Percentiles rank a stretch among this genome's conserved stretches.
Evolutionary conservation across 305 asterid species (phyloP).

Genomic region (Rubia tinctorum): DNA sequence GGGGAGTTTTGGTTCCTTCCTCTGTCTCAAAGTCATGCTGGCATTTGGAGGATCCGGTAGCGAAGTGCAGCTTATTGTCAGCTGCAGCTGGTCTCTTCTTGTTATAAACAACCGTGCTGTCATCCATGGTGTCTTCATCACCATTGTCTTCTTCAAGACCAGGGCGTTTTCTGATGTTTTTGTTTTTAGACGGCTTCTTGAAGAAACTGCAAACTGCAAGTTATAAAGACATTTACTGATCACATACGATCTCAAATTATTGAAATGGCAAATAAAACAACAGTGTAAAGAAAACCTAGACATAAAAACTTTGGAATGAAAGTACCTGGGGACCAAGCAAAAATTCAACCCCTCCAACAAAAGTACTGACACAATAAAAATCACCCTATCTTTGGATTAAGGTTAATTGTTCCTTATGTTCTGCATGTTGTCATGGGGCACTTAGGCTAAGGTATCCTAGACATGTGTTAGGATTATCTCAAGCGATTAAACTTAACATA

Average conservation of each 20-base stretch:
- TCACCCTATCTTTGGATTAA: too few relatives aligned
- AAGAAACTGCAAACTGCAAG: constrained; percentile 83
- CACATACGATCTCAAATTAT: not conserved
- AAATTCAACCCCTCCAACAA: not conserved
- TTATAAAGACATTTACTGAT: constrained; percentile 19
- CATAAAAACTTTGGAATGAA: not conserved
- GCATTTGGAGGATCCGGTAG: constrained; percentile 54
- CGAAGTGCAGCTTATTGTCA: constrained; percentile 63
- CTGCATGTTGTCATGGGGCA: too few relatives aligned
- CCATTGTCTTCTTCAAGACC: constrained; percentile 51
- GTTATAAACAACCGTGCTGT: constrained; percentile 38
- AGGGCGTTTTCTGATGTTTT: constrained; percentile 77
- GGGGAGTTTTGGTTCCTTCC: constrained; percentile 39
- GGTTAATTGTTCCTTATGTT: too few relatives aligned
- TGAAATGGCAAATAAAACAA: not conserved
- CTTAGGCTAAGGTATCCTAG: too few relatives aligned
- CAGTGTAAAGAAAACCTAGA: not conserved
- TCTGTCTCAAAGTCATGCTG: constrained; percentile 30
- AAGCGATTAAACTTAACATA: not conserved
- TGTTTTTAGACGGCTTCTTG: constrained; percentile 78
- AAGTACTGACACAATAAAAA: not conserved
- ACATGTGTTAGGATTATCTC: too few relatives aligned
- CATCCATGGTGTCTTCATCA: constrained; percentile 51
- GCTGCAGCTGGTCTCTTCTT: constrained; percentile 56
- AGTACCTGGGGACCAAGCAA: not conserved